These are phyloP conservation scores for Fusarium redolens DNA, from an alignment of 2,329 filamentous ascomycete species.

Conservation along the genomic window DNA sequence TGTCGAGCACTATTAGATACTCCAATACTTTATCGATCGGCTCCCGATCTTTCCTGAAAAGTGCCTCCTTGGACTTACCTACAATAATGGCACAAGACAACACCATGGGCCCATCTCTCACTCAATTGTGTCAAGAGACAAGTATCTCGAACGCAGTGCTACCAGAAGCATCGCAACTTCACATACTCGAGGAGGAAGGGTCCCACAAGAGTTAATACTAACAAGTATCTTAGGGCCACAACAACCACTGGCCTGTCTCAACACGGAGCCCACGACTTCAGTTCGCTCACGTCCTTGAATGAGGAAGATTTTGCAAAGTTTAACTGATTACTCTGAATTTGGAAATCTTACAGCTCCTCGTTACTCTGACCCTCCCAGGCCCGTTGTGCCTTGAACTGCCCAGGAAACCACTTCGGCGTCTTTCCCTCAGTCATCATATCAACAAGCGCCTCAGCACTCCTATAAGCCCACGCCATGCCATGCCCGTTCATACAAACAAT, in stretches of 20 bases:
- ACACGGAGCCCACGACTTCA: too few relatives aligned
- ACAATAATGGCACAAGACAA: neutral
- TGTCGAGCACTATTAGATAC: neutral
- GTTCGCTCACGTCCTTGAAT: too few relatives aligned
- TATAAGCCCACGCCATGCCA: constrained; percentile 30
- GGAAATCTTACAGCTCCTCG: neutral
- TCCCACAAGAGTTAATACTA: neutral
- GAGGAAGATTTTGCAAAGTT: too few relatives aligned
- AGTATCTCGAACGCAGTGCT: accelerated
- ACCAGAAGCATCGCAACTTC: accelerated
- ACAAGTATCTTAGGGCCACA: neutral
- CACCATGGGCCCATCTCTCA: accelerated
- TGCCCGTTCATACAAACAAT: constrained; percentile 29
- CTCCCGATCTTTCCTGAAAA: accelerated
- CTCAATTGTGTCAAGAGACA: neutral
- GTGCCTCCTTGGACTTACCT: neutral
- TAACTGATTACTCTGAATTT: too few relatives aligned
- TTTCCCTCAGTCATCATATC: constrained; percentile 30
- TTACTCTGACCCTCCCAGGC: constrained; percentile 7
- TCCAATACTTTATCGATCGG: neutral
- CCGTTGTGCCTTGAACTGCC: constrained; percentile 21
- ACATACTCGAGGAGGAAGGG: neutral
- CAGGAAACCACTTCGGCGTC: constrained; percentile 25
- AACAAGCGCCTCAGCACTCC: constrained; percentile 25
- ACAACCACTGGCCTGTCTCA: neutral